These are phyloP conservation scores for Clavulina sp. DNA, from an alignment of 768 basidiomycete species.

Conservation along the genomic window DNA sequence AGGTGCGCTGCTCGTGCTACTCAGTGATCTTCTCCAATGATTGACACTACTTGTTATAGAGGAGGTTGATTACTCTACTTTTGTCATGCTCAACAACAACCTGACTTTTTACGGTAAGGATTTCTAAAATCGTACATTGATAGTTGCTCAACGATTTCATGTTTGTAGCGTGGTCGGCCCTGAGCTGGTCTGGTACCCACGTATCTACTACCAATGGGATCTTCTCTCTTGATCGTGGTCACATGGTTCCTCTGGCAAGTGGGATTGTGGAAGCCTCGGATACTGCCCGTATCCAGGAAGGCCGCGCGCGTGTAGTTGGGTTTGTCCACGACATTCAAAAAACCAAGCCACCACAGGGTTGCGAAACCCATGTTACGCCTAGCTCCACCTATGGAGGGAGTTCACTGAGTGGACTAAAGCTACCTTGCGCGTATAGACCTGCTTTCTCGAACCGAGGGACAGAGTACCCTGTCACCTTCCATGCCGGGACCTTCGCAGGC, in stretches of 20 bases:
- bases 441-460: too few relatives aligned
- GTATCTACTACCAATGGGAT: neutral
- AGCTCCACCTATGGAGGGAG: too few relatives aligned
- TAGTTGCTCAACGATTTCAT: neutral
- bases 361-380: too few relatives aligned
- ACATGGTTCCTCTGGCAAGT: neutral
- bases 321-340: too few relatives aligned
- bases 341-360: too few relatives aligned
- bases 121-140: neutral
- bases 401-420: too few relatives aligned
- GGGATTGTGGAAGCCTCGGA: neutral
- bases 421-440: too few relatives aligned
- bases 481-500: neutral
- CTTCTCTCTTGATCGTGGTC: too few relatives aligned
- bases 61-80: slow-evolving; percentile 1
- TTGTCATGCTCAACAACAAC: neutral
- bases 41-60: neutral
- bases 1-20: too few relatives aligned
- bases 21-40: neutral
- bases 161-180: neutral
- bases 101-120: too few relatives aligned
- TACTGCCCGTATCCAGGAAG: neutral
- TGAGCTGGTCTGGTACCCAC: neutral
- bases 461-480: too few relatives aligned
- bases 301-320: neutral